These are phyloP conservation scores for Talaromyces sp. DNA, from an alignment of 2,329 filamentous ascomycete genomes.

Conservation along the genomic window DNA sequence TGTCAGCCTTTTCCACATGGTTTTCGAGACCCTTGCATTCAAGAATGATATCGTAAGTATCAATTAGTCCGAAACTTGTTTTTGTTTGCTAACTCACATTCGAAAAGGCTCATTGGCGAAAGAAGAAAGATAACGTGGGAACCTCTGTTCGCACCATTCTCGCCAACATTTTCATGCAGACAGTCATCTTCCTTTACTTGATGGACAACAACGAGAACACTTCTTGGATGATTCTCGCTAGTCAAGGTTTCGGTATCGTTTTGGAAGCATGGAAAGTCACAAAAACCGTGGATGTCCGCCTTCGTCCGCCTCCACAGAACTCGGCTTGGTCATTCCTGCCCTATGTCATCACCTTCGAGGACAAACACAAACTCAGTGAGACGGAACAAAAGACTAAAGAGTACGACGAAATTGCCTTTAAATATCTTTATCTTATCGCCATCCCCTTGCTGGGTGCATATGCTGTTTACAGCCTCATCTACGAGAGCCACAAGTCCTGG, in stretches of 20 bases:
- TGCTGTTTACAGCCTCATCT: conserved; percentile 82
- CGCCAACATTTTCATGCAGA: conserved; percentile 96
- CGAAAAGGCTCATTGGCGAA: conserved; percentile 74
- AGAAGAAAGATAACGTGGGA: conserved; percentile 99
- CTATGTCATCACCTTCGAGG: conserved; percentile 79
- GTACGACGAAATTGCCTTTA: conserved; percentile 96
- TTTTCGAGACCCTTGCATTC: conserved; percentile 94
- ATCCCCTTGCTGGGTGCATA: conserved; percentile 85
- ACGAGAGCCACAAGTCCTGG: conserved; percentile 96
- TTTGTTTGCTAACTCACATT: conserved; percentile 13
- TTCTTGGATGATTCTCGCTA: conserved; percentile 96
- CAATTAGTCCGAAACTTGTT: background rate
- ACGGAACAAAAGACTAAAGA: conserved; percentile 98
- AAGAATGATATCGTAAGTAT: conserved; percentile 76
- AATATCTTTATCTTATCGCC: conserved; percentile 90
- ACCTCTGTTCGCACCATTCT: conserved; percentile 94
- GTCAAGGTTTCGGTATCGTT: conserved; percentile 77
- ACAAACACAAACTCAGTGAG: conserved; percentile 92
- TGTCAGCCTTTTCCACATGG: conserved; percentile 83
- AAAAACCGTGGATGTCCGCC: conserved; percentile 81
- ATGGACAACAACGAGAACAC: conserved; percentile 97
- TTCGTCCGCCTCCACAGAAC: conserved; percentile 62
- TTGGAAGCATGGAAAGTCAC: conserved; percentile 93
- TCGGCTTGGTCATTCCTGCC: conserved; percentile 70
- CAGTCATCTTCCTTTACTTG: conserved; percentile 91